Evolutionary conservation across 345 rosid species (phyloP).

Genomic region (Jatropha curcas): DNA sequence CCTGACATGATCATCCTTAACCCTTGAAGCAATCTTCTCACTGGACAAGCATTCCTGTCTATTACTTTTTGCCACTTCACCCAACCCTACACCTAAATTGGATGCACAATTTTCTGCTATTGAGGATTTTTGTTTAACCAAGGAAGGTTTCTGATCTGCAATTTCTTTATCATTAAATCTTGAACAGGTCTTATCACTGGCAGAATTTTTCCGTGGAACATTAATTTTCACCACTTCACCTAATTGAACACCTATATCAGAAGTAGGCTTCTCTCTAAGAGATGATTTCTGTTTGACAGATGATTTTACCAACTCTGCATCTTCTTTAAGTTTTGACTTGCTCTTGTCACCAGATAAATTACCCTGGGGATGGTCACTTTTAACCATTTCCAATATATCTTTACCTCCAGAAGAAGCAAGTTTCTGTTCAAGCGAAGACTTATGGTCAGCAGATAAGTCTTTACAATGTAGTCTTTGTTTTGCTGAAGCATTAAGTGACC

Average conservation of each 20-base stretch:
- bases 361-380: background rate
- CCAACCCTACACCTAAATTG: background rate
- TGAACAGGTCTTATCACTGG: background rate
- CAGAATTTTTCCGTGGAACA: background rate
- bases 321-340: constrained; percentile 19
- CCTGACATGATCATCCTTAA: constrained; percentile 23
- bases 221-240: background rate
- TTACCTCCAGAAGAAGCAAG: constrained; percentile 7
- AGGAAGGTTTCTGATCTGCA: constrained; percentile 4
- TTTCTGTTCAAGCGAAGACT: constrained; percentile 27
- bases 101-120: background rate
- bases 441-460: constrained; percentile 16
- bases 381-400: constrained; percentile 1
- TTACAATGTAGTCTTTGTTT: constrained; percentile 20
- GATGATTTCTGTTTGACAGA: background rate
- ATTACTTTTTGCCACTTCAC: background rate
- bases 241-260: background rate
- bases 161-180: constrained; percentile 22
- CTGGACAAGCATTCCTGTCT: background rate
- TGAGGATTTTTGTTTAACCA: background rate
- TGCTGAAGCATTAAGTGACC: constrained; percentile 21
- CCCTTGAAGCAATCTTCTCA: constrained; percentile 17
- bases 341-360: constrained; percentile 2
- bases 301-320: background rate
- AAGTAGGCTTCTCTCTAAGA: background rate